Base-by-base conservation (phyloP, 1,284 basidiomycete species). In the Leccinum fallax region DNA sequence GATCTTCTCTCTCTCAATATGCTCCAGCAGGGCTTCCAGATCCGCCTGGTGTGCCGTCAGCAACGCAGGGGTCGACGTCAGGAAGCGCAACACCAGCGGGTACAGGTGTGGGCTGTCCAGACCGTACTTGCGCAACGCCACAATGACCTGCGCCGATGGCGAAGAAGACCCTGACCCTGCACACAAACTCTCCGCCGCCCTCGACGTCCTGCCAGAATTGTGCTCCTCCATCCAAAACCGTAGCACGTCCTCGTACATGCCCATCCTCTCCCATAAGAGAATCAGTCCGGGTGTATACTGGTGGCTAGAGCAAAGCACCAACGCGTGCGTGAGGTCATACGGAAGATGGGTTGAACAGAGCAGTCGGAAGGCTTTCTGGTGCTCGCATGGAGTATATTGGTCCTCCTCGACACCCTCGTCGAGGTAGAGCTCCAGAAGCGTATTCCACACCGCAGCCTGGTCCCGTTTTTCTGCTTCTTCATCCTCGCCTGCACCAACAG, bases 221-320 rank as follows among this genome's bases (percentile, higher is more conserved):
- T 87, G 81, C 64, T 81, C 81, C 59, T 89, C 90, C 84, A 97
- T 97, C 88, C 91, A 95, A 79, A 93, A 95, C 21, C 95, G 85
- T 30, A 99, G 71, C 43, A 98, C 88, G 66, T 98, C 96, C 70
- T 98, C 97, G 75, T 94, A 94, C 95, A 98, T 96, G 3, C 92
- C 95, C 80, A 95, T 82, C 59, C 86, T 87, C 77, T 98, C 97
- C 91, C 95, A 98, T 1, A 99, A 80, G 9, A 93, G 79, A 0
- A 98, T 90, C 10, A 97, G 82, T 0, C 97, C 97, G 0, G 86
- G 84, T 0, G 89, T 94, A 72, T 95, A 98, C 3, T 80, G 81
- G 38, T 85, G 83, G 51, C 89, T 93, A 6, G 95, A 92, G 77
- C 96, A 99, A 0, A 99, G 83, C 49, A 99, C 92, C 28, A 99